Base-by-base conservation (phyloP, 495 filamentous ascomycete genomes). In the Thermothielavioides terrestris region DNA sequence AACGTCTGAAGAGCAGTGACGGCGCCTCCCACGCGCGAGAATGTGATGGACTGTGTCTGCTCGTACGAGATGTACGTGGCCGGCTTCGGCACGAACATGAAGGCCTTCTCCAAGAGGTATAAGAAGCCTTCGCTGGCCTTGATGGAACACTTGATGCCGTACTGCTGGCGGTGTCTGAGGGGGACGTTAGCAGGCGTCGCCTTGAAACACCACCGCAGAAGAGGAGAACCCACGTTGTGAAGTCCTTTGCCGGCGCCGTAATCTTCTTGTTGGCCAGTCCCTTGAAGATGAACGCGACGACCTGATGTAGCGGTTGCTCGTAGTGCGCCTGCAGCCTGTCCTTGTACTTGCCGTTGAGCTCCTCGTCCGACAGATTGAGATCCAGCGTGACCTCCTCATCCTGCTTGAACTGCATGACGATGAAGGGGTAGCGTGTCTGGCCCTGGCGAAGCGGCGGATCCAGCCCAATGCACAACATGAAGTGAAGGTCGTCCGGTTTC, bases 61-160 rank as follows among this genome's bases (percentile, higher is more conserved):
- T 97, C 94, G 63, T 95, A 86, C 34, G 88, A 83, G 30, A 99
- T 89, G 69, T 95, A 97, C 2, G 90, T 94, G 0, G 94, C 90
- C 0, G 94, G 94, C 67, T 99, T 99, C 2, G 94, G 94, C 6
- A 99, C 92, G 57, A 99, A 99, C 78, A 99, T 92, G 61, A 99
- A 91, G 8, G 89, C 92, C 71, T 95, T 95, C 67, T 99, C 94
- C 56, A 99, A 69, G 68, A 90, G 96, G 74, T 92, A 99, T 25
- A 99, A 70, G 57, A 94, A 89, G 44, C 94, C 94, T 66, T 99
- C 94, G 63, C 91, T 95, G 42, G 94, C 94, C 68, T 99, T 99
- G 74, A 97, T 94, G 11, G 92, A 95, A 72, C 94, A 99, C 68
- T 99, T 99, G 64, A 97, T 92, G 32, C 94, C 94, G 55, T 82